Base-by-base conservation (phyloP, 1,284 basidiomycete genomes). In the Acaromyces ingoldii region DNA sequence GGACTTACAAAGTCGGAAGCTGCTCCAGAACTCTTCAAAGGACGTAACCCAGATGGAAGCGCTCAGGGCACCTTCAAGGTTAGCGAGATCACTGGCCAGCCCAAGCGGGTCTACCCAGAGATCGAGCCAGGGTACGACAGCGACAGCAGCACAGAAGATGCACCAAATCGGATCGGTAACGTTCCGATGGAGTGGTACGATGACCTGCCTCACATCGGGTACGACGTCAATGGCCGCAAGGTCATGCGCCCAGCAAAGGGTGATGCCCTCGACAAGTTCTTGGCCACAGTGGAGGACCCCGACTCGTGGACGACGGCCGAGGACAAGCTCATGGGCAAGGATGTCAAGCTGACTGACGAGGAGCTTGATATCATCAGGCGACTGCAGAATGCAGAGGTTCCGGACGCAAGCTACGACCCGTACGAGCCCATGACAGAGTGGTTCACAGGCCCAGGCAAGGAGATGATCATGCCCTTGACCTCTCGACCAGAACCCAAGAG, bases 121-220 rank as follows among this genome's bases (percentile, higher is more conserved):
- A 93, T 96, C 74, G 91, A 96, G 70, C 88, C 93, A 15, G 88
- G 89, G 49, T 98, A 98, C 76, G 92, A 95, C 70, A 91, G 88
- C 45, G 93, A 98, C 78, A 92, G 89, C 43, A 92, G 89, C 40
- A 97, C 91, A 1, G 93, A 98, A 80, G 91, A 98, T 66, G 83
- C 85, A 58, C 88, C 89, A 30, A 98, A 97, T 77, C 87, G 92
- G 53, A 85, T 96, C 65, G 95, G 95, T 55, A 84, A 95, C 78
- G 82, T 99, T 51, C 95, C 95, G 40, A 86, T 90, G 80, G 91
- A 97, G 75, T 99, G 93, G 91, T 99, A 99, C 78, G 95, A 98
- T 76, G 93, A 98, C 79, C 80, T 99, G 64, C 95, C 95, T n/a
- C 95, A 99, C 79, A 85, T 99, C 72, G 95, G 95, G 42, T 99